Evolutionary conservation across 2,329 filamentous ascomycete species (phyloP).

Genomic region (Aspergillus melleus): DNA sequence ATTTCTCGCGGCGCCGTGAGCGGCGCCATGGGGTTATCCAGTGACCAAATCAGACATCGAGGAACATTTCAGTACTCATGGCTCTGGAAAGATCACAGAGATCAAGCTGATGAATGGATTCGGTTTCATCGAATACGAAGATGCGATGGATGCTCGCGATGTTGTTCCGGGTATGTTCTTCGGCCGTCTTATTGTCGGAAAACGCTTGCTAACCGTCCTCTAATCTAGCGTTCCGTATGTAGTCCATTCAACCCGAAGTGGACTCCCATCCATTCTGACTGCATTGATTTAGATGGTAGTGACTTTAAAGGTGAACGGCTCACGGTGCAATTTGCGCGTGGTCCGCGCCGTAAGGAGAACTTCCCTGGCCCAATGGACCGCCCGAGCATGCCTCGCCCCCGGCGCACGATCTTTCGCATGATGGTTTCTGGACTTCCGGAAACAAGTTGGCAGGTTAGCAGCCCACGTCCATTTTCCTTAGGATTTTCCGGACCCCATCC

Average conservation of each 20-base stretch:
- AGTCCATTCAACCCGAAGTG: conserved; percentile 60
- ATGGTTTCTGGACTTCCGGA: conserved; percentile 96
- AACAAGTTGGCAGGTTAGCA: conserved; percentile 99
- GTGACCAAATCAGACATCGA: conserved; percentile 97
- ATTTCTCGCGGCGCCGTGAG: conserved; percentile 27
- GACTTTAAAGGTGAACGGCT: conserved; percentile 97
- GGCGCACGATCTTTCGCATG: conserved; percentile 95
- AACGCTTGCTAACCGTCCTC: not conserved
- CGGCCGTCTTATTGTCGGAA: not conserved
- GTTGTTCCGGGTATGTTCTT: conserved; percentile 86
- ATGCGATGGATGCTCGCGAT: conserved; percentile 96
- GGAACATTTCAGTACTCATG: conserved; percentile 91
- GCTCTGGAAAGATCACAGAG: conserved; percentile 95
- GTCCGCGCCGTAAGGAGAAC: conserved; percentile 69
- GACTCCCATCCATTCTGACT: conserved; percentile 29
- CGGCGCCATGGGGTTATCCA: conserved; percentile 47
- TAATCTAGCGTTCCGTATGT: conserved; percentile 57
- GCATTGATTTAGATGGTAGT: conserved; percentile 71
- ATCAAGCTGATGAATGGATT: conserved; percentile 99
- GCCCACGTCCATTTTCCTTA: conserved; percentile 32
- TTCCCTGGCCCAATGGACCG: conserved; percentile 65
- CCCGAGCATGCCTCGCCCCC: conserved; percentile 70
- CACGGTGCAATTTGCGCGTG: conserved; percentile 96
- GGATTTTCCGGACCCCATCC: conserved; percentile 26
- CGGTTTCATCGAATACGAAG: conserved; percentile 99